Base-by-base conservation (phyloP, 371 early-diverging fungal species). In the Quaeritorhiza haematococci region DNA sequence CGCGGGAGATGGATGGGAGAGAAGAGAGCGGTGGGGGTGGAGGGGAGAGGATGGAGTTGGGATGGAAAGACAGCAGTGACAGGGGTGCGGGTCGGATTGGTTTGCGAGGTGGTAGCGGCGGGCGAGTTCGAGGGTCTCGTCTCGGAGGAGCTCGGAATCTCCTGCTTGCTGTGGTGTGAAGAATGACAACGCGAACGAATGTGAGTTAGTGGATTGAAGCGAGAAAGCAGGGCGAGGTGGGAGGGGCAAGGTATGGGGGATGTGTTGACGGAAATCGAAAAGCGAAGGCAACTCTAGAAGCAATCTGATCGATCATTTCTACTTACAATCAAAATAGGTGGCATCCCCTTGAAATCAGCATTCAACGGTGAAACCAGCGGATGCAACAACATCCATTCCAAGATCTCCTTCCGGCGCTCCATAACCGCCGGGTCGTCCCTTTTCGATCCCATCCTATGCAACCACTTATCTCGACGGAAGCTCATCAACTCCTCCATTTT, bases 111-210 rank as follows among this genome's bases (percentile, higher is more conserved):
- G 30, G 66, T 66, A 50, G 46, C 63, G 38, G 62, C 61, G 49
- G 52, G 73, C 55, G 55, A 73, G 28, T 60, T 75, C 59, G 33
- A 85, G 53, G 8, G 84, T 69, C 55, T 88, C 88, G 61, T 88
- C 88, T 10, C 82, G 68, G 4, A 88, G 66, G 58, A 83, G 66
- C 62, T 88, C 88, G 7, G 79, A 73, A 17, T 76, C 73, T 3
- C 88, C 88, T 6, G 81, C 72, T 72, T 84, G 85, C 74, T 80
- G 33, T 55, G 7, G n/a, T n/a, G n/a, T n/a, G n/a, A n/a, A n/a
- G n/a, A n/a, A n/a, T n/a, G n/a, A n/a, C n/a, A n/a, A n/a, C n/a
- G n/a, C n/a, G n/a, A n/a, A n/a, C n/a, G n/a, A n/a, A n/a, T n/a
- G n/a, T n/a, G n/a, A n/a, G n/a, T n/a, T n/a, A n/a, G n/a, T n/a